These are phyloP conservation scores for Tolypocladium sp. DNA, from an alignment of 2,329 filamentous ascomycete species.

Conservation along the genomic window DNA sequence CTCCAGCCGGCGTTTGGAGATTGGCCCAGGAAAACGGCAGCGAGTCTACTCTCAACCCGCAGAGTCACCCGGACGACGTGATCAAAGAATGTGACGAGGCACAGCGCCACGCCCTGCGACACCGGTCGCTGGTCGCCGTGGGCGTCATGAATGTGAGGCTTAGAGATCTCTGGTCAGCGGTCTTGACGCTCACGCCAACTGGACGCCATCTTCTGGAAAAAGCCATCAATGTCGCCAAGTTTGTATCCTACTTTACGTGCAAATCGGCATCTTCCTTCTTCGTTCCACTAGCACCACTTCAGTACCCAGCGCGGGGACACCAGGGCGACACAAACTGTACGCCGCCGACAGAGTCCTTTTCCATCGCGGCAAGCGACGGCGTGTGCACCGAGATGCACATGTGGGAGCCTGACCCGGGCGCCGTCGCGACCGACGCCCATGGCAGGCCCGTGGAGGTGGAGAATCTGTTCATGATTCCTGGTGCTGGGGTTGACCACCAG, in stretches of 20 bases:
- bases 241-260: slow-evolving; percentile 46
- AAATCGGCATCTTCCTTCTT: slow-evolving; percentile 45
- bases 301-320: slow-evolving; percentile 41
- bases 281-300: slow-evolving; percentile 43
- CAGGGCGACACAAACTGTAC: slow-evolving; percentile 45
- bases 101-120: not conserved
- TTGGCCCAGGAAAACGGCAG: not conserved
- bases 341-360: slow-evolving; percentile 28
- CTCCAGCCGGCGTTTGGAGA: not conserved
- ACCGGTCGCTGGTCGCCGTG: slow-evolving; percentile 29
- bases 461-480: slow-evolving; percentile 53
- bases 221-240: slow-evolving; percentile 34
- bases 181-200: slow-evolving; percentile 42
- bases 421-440: slow-evolving; percentile 16
- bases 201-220: slow-evolving; percentile 36
- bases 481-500: slow-evolving; percentile 53
- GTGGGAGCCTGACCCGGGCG: slow-evolving; percentile 41
- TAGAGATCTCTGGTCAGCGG: slow-evolving; percentile 42
- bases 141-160: slow-evolving; percentile 48
- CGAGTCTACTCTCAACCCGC: not conserved
- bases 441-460: slow-evolving; percentile 12
- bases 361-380: slow-evolving; percentile 42
- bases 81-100: not conserved
- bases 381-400: slow-evolving; percentile 44
- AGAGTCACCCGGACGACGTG: not conserved